phyloP scores from a whole-genome alignment of 75 land plant genomes.

The Larix kaempferi region DNA sequence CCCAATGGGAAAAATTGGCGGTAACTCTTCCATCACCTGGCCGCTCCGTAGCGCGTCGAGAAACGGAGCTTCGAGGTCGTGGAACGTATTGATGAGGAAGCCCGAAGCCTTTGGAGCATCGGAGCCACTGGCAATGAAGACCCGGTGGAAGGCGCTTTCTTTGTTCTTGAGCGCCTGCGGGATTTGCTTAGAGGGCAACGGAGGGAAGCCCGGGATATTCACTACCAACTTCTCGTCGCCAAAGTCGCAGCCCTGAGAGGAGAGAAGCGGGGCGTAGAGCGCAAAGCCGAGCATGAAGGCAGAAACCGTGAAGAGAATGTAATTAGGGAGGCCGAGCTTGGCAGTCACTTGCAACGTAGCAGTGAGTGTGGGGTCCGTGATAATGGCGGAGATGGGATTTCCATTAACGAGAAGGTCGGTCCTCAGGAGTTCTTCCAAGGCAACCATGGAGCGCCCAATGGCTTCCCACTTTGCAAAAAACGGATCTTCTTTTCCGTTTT shows the following conservation, averaged over 20 bases:
- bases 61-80: conserved; percentile 36
- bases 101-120: conserved; percentile 15
- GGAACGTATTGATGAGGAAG: conserved; percentile 48
- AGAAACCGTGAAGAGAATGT: conserved; percentile 24
- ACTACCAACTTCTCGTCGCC: not conserved
- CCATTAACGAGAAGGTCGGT: not conserved
- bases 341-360: not conserved
- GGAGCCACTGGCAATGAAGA: not conserved
- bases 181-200: not conserved
- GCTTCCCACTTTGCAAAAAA: conserved; percentile 35
- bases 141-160: not conserved
- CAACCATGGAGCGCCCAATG: conserved; percentile 18
- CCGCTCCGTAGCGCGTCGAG: conserved; percentile 8
- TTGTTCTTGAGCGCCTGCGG: conserved; percentile 11
- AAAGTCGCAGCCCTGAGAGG: not conserved
- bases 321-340: conserved; percentile 13
- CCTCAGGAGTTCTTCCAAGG: conserved; percentile 8
- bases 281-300: conserved; percentile 20
- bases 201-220: conserved; percentile 25
- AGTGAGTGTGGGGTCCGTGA: not conserved
- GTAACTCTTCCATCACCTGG: not conserved
- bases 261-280: not conserved
- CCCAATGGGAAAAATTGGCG: conserved; percentile 40
- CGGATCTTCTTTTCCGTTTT: conserved; percentile 15
- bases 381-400: conserved; percentile 5